These are phyloP conservation scores for Cryomyces antarcticus DNA, from an alignment of 495 filamentous ascomycete species.

Conservation along the genomic window DNA sequence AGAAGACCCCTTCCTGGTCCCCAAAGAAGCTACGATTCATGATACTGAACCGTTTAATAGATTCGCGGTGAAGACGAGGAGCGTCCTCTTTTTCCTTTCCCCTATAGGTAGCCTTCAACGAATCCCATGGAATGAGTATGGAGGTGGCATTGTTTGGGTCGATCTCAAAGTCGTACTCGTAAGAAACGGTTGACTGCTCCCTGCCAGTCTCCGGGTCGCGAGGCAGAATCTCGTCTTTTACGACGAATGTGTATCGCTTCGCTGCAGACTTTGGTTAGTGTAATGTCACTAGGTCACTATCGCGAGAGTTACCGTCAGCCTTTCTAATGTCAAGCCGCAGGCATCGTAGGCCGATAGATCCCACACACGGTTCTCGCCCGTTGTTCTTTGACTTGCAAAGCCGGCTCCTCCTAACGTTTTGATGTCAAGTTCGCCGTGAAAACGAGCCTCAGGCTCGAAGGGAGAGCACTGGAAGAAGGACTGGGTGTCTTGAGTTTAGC, in stretches of 20 bases:
- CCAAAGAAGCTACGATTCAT: constrained; percentile 74
- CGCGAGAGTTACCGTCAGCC: constrained; percentile 15
- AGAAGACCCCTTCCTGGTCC: constrained; percentile 48
- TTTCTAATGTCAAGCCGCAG: constrained; percentile 13
- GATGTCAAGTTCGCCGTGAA: constrained; percentile 52
- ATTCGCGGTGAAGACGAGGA: constrained; percentile 29
- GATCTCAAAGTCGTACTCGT: constrained; percentile 31
- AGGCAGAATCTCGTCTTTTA: constrained; percentile 45
- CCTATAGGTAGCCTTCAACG: constrained; percentile 50
- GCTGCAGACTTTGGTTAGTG: constrained; percentile 2
- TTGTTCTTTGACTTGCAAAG: constrained; percentile 58
- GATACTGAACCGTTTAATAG: constrained; percentile 45
- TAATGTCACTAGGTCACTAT: neutral
- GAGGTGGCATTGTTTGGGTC: constrained; percentile 3
- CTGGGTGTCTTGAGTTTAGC: constrained; percentile 9
- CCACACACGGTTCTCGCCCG: constrained; percentile 13
- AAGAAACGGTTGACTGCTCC: constrained; percentile 38
- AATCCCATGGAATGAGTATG: constrained; percentile 36
- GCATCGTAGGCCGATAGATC: constrained; percentile 18
- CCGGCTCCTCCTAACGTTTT: constrained; percentile 61
- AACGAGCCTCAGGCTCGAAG: constrained; percentile 21
- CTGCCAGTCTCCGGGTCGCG: constrained; percentile 34
- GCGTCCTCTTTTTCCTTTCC: constrained; percentile 40
- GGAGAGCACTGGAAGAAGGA: constrained; percentile 27
- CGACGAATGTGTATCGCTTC: constrained; percentile 47